A percentile compares a stretch with the other conserved stretches of the same genome.
Evolutionary conservation across 768 basidiomycete species (phyloP).

Genomic region (Neoboletus subvelutipes): DNA sequence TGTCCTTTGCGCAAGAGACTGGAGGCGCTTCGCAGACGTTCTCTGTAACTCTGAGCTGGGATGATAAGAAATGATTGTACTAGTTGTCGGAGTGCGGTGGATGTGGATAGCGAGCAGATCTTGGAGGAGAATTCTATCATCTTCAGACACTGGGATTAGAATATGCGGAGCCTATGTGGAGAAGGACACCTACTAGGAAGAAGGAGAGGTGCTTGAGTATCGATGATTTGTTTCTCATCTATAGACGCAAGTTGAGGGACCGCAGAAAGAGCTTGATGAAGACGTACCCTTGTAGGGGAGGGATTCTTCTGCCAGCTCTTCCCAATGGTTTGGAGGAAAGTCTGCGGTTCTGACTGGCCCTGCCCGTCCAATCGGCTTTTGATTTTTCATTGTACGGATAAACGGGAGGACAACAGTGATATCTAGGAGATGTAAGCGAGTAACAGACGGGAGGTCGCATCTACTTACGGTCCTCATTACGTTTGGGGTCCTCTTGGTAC

Average conservation of each 20-base stretch:
- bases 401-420: conserved; percentile 58
- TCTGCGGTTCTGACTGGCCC: conserved; percentile 13
- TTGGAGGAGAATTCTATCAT: conserved; percentile 26
- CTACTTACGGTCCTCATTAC: conserved; percentile 50
- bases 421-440: conserved; percentile 37
- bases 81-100: conserved; percentile 35
- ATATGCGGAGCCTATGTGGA: not conserved
- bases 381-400: conserved; percentile 40
- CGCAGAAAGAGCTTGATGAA: not conserved
- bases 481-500: conserved; percentile 51
- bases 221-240: conserved; percentile 39
- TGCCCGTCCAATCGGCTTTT: conserved; percentile 21
- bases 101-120: conserved; percentile 58
- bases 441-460: conserved; percentile 25
- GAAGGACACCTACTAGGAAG: conserved; percentile 31
- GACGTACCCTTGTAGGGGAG: conserved; percentile 20
- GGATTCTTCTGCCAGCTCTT: not conserved
- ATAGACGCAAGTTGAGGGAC: not conserved
- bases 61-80: conserved; percentile 34
- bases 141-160: conserved; percentile 12
- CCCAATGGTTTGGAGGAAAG: not conserved
- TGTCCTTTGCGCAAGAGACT: conserved; percentile 28
- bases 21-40: conserved; percentile 32
- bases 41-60: conserved; percentile 21
- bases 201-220: conserved; percentile 51